A percentile compares a stretch with the other conserved stretches of the same genome.
Conservation (phyloP, 108 stramenopile genomes). For the Nitzschia sp. region DNA sequence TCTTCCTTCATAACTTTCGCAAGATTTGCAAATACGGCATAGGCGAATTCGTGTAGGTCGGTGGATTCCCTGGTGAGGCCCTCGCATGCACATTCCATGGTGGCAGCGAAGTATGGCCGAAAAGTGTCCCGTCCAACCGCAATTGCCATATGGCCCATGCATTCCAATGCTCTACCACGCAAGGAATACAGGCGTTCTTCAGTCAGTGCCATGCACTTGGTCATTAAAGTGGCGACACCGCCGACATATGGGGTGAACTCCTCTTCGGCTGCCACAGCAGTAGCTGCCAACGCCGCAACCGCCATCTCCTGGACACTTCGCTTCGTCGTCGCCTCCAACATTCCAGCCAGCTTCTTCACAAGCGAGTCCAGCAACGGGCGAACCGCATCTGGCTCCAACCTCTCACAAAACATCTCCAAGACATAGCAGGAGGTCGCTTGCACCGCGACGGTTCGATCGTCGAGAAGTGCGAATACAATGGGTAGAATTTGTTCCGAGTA, state of each 20-base stretch:
- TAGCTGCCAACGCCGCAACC: conserved; percentile 95
- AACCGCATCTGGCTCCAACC: conserved; percentile 92
- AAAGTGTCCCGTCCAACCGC: conserved; percentile 94
- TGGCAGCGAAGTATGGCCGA: conserved; percentile 91
- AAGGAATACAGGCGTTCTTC: conserved; percentile 83
- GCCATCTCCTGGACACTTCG: conserved; percentile 97
- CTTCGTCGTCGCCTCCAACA: conserved; percentile 91
- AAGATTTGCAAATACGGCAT: conserved; percentile 95
- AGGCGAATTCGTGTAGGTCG: conserved; percentile 95
- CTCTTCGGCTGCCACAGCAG: conserved; percentile 95
- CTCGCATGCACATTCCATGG: conserved; percentile 89
- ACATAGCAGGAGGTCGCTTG: conserved; percentile 97
- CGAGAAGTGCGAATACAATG: conserved; percentile 90
- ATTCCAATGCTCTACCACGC: conserved; percentile 95
- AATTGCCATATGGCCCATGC: conserved; percentile 99
- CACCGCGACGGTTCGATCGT: conserved; percentile 87
- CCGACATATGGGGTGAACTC: conserved; percentile 94
- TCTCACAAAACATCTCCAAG: conserved; percentile 98
- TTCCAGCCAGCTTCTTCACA: conserved; percentile 85
- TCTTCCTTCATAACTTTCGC: conserved; percentile 96
- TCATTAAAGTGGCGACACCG: conserved; percentile 84
- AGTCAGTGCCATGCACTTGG: conserved; percentile 76
- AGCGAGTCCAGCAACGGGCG: conserved; percentile 90
- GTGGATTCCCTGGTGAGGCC: conserved; percentile 85
- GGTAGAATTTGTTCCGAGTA: conserved; percentile 92